Percentiles rank a stretch among this genome's conserved stretches.
These are phyloP conservation scores for Caulochytrium protostelioides DNA, from an alignment of 371 early-diverging fungal species.

Conservation along the genomic window DNA sequence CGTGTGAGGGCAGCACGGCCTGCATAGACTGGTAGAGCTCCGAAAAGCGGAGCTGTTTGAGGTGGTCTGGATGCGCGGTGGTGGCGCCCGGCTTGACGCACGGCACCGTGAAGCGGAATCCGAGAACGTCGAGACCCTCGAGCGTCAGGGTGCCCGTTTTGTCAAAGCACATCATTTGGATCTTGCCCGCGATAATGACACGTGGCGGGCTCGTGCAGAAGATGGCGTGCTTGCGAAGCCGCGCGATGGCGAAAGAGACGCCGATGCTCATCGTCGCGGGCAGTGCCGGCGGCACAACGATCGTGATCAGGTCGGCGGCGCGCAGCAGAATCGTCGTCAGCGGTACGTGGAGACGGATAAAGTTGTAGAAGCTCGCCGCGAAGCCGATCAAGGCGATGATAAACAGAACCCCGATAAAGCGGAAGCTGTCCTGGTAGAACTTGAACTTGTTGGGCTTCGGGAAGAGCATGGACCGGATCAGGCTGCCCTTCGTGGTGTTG, in stretches of 20 bases:
- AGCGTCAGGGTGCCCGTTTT: conserved; percentile 99
- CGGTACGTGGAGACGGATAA: conserved; percentile 50
- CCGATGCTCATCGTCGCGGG: conserved; percentile 96
- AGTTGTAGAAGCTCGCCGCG: conserved; percentile 58
- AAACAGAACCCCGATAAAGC: conserved; percentile 75
- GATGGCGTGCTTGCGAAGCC: conserved; percentile 63
- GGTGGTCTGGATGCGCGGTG: no score
- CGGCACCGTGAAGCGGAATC: conserved; percentile 39
- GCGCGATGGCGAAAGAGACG: conserved; percentile 70
- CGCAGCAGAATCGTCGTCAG: conserved; percentile 48
- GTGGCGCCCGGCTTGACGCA: no score
- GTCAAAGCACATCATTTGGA: conserved; percentile 95
- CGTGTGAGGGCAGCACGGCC: no score
- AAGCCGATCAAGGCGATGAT: conserved; percentile 61
- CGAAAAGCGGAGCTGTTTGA: conserved; percentile 9
- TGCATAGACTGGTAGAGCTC: conserved; percentile 6
- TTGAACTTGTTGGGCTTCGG: conserved; percentile 83
- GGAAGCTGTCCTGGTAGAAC: conserved; percentile 88
- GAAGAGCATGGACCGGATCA: conserved; percentile 85
- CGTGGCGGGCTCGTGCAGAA: conserved; percentile 84
- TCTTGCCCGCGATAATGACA: conserved; percentile 87
- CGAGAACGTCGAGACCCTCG: conserved; percentile 91
- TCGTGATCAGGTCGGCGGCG: conserved; percentile 80
- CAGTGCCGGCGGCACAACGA: conserved; percentile 87
- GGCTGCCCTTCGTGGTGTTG: conserved; percentile 85